Base-by-base conservation (phyloP, 305 asterid species). In the Solanum chacoense region DNA sequence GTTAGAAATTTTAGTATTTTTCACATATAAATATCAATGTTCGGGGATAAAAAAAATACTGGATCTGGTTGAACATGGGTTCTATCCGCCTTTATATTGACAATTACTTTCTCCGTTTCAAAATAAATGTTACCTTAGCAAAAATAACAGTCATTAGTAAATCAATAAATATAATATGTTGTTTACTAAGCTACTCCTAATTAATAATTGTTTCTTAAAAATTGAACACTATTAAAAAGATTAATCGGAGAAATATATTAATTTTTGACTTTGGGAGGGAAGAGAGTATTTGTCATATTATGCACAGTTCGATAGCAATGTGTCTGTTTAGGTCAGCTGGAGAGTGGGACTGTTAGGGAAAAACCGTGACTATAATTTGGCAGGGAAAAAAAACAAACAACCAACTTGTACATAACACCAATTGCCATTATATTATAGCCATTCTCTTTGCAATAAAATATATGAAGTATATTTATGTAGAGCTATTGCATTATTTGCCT, bases 271-370 rank as follows among this genome's bases (percentile, higher is more conserved):
- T 67, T 24, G 31, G 29, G 31, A n/a, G 14, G 73, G 31, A 65
- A 24, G 31, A 5, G 4, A 24, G 32, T 69, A 18, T 83, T 83
- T 83, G 73, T 31, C 87, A 29, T 83, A 16, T 20, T 20, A 55
- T 50, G 65, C 9, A 50, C 88, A 92, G 93, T 86, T 91, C 71
- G 87, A 36, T 88, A 76, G 88, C 32, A 29, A 29, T 34, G 76
- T 90, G 90, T 88, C 91, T 79, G 73, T 91, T 93, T 90, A 87
- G 90, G 92, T 88, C 89, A 36, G 87, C 38, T 80, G 67, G 38
- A 85, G 65, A 75, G 71, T 50, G 87, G 31, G 73, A 50, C 13
- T 83, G 42, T 29, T 18, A 11, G 42, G 87, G 72, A 32, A 1
- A 83, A 83, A 31, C 87, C 87, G 87, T 50, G 87, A 83, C 87